A percentile compares a stretch with the other conserved stretches of the same genome.
Conservation (phyloP, 345 rosid genomes). For the Populus tremula region DNA sequence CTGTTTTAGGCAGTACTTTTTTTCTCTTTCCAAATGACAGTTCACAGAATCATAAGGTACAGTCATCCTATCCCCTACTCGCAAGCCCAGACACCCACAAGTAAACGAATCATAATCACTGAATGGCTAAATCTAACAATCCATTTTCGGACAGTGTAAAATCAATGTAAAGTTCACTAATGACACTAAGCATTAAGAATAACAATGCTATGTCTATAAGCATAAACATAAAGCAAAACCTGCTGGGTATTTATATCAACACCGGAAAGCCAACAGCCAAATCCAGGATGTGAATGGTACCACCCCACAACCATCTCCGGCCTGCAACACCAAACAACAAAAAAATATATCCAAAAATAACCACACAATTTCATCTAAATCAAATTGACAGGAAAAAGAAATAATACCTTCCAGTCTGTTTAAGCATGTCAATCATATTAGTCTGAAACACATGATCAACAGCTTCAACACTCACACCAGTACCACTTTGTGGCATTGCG, state of each 20-base stretch:
- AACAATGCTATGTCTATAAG: not conserved
- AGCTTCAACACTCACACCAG: constrained; percentile 98
- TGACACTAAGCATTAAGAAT: not conserved
- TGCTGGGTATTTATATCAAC: constrained; percentile 98
- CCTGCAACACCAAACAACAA: constrained; percentile 41
- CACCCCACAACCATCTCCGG: constrained; percentile 99
- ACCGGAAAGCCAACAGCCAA: constrained; percentile 99
- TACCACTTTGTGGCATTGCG: constrained; percentile 99
- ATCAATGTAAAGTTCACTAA: not conserved
- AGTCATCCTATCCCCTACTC: not conserved
- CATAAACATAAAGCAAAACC: constrained; percentile 36
- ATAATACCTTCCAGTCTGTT: constrained; percentile 88
- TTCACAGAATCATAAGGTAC: not conserved
- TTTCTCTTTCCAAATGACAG: too few relatives aligned
- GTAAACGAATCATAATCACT: not conserved
- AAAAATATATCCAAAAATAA: not conserved
- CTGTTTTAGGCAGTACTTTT: not conserved
- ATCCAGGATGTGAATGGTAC: constrained; percentile 99
- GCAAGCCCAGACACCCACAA: too few relatives aligned
- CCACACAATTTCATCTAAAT: not conserved
- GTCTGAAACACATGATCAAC: constrained; percentile 99
- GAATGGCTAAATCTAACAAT: not conserved
- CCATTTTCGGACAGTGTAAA: not conserved
- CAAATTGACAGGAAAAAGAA: not conserved
- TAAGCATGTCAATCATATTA: constrained; percentile 99